Conservation (phyloP, 768 basidiomycete genomes). For the Suillus fuscotomentosus region DNA sequence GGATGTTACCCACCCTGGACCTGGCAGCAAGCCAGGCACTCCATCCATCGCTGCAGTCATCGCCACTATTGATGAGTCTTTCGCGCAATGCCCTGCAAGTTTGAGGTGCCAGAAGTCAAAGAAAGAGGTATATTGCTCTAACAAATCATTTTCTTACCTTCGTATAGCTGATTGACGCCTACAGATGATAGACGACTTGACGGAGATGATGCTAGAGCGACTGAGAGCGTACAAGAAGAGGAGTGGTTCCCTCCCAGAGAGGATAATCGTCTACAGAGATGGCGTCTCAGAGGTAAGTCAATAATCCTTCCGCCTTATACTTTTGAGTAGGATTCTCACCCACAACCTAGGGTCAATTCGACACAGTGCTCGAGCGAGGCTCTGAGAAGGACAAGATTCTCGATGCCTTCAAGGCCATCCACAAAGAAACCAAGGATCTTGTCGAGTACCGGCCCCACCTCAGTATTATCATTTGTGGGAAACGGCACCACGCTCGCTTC, state of each 20-base stretch:
- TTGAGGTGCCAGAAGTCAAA: conserved; percentile 56
- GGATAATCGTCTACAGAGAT: conserved; percentile 75
- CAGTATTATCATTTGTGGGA: conserved; percentile 80
- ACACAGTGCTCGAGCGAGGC: conserved; percentile 41
- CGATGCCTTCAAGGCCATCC: conserved; percentile 58
- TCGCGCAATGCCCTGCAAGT: conserved; percentile 78
- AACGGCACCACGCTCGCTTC: conserved; percentile 58
- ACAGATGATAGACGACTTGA: conserved; percentile 71
- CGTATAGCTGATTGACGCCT: not conserved
- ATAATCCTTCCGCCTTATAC: not conserved
- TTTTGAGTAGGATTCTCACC: not conserved
- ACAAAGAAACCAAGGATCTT: not conserved
- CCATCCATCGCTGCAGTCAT: conserved; percentile 86
- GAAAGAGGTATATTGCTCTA: conserved; percentile 19
- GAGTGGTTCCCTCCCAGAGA: conserved; percentile 58
- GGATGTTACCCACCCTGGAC: conserved; percentile 80
- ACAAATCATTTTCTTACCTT: not conserved
- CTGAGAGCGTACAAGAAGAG: conserved; percentile 54
- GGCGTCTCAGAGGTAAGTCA: conserved; percentile 73
- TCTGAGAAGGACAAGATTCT: conserved; percentile 54
- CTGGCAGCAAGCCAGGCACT: conserved; percentile 62
- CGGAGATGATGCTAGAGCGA: conserved; percentile 69
- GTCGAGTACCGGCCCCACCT: conserved; percentile 24
- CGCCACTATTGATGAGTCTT: conserved; percentile 65
- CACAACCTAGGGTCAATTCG: conserved; percentile 63